Conservation (phyloP, 2,329 filamentous ascomycete species). For the Penicillium sp. region DNA sequence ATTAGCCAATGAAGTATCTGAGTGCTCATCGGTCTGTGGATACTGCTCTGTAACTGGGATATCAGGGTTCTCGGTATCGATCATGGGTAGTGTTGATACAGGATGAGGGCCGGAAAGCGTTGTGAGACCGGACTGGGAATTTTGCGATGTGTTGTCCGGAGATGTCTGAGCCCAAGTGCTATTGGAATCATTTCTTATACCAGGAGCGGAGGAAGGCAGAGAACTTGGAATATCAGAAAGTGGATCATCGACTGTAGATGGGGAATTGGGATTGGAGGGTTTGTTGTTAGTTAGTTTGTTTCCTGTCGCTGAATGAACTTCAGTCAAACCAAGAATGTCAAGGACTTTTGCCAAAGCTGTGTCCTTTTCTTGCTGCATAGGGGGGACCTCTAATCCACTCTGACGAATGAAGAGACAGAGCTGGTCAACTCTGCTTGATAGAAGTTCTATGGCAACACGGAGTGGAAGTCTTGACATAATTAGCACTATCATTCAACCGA, state of each 20-base stretch:
- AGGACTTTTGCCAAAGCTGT: conserved; percentile 10
- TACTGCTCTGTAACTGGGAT: not conserved
- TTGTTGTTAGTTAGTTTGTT: not conserved
- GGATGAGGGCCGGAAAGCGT: not conserved
- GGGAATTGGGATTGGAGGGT: not conserved
- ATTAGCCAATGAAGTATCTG: not conserved
- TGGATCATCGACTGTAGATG: not conserved
- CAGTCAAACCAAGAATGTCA: conserved; percentile 11
- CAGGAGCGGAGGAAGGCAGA: not conserved
- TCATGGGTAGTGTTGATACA: not conserved
- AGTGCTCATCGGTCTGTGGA: not conserved
- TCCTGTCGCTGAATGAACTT: not conserved
- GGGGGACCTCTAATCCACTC: conserved; percentile 16
- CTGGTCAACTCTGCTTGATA: conserved; percentile 21
- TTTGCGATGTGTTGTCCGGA: not conserved
- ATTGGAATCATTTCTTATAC: not conserved
- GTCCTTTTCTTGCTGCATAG: conserved; percentile 14
- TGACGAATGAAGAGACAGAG: conserved; percentile 22
- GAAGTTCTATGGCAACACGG: conserved; percentile 25
- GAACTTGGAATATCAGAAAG: not conserved
- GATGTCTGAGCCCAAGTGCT: not conserved
- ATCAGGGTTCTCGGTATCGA: not conserved
- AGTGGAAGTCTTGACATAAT: conserved; percentile 20
- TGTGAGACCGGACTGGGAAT: not conserved
- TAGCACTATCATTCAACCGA: not conserved